phyloP scores from a whole-genome alignment of 495 filamentous ascomycete genomes.

The Chaetomium cochliodes region DNA sequence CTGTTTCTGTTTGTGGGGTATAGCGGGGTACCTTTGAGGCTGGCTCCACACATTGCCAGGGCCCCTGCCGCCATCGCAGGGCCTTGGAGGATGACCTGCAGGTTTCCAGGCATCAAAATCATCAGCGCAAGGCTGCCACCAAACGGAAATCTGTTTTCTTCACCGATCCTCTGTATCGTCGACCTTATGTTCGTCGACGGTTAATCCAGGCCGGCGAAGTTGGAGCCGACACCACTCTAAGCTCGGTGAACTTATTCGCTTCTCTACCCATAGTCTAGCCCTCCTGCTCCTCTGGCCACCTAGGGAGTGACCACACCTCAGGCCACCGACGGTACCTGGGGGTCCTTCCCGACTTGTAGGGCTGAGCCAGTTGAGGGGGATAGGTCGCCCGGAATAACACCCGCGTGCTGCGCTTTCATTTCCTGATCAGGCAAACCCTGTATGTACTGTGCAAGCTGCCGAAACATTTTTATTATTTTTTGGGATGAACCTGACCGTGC shows the following conservation, averaged over 20 bases:
- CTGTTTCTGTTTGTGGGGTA: background rate
- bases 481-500: slow-evolving; percentile 11
- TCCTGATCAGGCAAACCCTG: background rate
- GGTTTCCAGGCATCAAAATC: background rate
- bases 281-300: too few relatives aligned
- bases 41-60: background rate
- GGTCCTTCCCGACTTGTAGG: too few relatives aligned
- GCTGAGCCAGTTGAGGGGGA: too few relatives aligned
- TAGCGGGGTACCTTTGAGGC: background rate
- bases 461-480: slow-evolving; percentile 6
- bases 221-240: background rate
- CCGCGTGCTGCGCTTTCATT: background rate
- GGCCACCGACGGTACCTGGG: too few relatives aligned
- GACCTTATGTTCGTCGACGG: background rate
- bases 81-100: background rate
- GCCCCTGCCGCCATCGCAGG: background rate
- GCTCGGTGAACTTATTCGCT: background rate
- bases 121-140: slow-evolving; percentile 10
- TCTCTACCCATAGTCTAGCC: too few relatives aligned
- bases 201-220: background rate
- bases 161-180: background rate
- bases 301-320: too few relatives aligned
- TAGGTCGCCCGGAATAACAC: too few relatives aligned
- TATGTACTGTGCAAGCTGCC: background rate
- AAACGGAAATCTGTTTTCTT: background rate